Percentiles rank a stretch among this genome's conserved stretches.
These are phyloP conservation scores for Wallacemonas rigidus DNA, from an alignment of 208 protist genomes.

Conservation along the genomic window DNA sequence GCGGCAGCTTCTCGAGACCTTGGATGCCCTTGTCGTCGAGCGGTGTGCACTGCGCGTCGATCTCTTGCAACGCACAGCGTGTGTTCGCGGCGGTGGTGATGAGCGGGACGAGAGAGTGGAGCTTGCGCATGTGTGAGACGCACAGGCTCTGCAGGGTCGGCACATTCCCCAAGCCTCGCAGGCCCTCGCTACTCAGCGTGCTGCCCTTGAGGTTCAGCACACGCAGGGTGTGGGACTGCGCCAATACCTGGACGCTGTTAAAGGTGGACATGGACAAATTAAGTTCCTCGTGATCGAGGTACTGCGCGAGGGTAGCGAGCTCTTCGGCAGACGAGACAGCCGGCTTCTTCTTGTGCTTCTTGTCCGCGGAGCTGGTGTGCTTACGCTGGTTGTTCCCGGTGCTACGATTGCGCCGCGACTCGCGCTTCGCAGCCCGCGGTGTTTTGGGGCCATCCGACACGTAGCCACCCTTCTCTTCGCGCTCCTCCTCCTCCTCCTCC, in stretches of 20 bases:
- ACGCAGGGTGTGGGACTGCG: conserved; percentile 39
- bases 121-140: conserved; percentile 49
- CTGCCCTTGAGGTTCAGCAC: conserved; percentile 55
- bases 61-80: conserved; percentile 46
- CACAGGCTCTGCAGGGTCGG: conserved; percentile 44
- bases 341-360: conserved; percentile 7
- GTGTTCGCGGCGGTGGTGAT: conserved; percentile 28
- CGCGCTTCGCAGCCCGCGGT: conserved; percentile 16
- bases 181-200: conserved; percentile 46
- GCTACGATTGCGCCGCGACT: background rate
- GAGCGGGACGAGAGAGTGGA: conserved; percentile 47
- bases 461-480: background rate
- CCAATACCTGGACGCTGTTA: conserved; percentile 39
- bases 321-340: conserved; percentile 11
- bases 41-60: conserved; percentile 66
- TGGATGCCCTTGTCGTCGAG: conserved; percentile 36
- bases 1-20: conserved; percentile 37
- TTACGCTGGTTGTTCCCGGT: background rate
- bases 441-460: conserved; percentile 26
- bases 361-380: conserved; percentile 2
- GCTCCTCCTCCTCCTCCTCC: conserved; percentile 5
- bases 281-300: conserved; percentile 39
- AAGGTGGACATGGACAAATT: conserved; percentile 71
- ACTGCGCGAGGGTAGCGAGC: conserved; percentile 31
- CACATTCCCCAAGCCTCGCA: conserved; percentile 48